These are phyloP conservation scores for Beauveria sp. DNA, from an alignment of 2,329 filamentous ascomycete genomes.

Conservation along the genomic window DNA sequence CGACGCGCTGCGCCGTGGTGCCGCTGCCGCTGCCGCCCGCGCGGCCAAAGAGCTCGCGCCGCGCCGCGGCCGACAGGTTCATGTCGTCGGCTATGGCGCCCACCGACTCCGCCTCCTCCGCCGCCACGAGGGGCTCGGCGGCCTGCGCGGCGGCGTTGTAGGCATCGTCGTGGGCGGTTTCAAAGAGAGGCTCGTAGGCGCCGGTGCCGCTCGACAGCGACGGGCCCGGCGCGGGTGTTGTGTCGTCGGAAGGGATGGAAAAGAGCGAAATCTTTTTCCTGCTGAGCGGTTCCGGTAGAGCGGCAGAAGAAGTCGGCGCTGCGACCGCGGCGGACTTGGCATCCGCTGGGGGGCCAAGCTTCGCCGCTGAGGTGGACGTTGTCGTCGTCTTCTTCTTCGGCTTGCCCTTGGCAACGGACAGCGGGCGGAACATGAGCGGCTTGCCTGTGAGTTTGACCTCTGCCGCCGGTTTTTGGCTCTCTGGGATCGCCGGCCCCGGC, in stretches of 20 bases:
- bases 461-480: slow-evolving; percentile 50
- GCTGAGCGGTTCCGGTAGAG: slow-evolving; percentile 22
- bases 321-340: not conserved
- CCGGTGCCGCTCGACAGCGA: slow-evolving; percentile 16
- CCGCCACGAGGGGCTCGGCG: slow-evolving; percentile 21
- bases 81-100: slow-evolving; percentile 67
- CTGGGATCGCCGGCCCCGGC: slow-evolving; percentile 42
- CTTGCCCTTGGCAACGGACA: slow-evolving; percentile 73
- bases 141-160: slow-evolving; percentile 20
- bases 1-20: slow-evolving; percentile 47
- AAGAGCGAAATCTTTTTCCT: slow-evolving; percentile 59
- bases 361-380: slow-evolving; percentile 29
- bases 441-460: slow-evolving; percentile 68
- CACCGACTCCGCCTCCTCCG: slow-evolving; percentile 37
- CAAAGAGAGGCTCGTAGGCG: slow-evolving; percentile 47
- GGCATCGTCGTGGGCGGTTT: slow-evolving; percentile 26
- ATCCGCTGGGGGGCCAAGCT: slow-evolving; percentile 4
- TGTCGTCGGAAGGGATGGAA: slow-evolving; percentile 45
- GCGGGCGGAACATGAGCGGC: slow-evolving; percentile 78
- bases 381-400: slow-evolving; percentile 52
- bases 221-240: slow-evolving; percentile 11
- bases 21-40: slow-evolving; percentile 16
- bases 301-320: slow-evolving; percentile 16
- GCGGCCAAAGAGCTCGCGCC: slow-evolving; percentile 81
- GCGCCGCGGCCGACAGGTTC: slow-evolving; percentile 67